Conservation (phyloP, 176 grass and related monocot genomes). For the Aegilops umbellulata region DNA sequence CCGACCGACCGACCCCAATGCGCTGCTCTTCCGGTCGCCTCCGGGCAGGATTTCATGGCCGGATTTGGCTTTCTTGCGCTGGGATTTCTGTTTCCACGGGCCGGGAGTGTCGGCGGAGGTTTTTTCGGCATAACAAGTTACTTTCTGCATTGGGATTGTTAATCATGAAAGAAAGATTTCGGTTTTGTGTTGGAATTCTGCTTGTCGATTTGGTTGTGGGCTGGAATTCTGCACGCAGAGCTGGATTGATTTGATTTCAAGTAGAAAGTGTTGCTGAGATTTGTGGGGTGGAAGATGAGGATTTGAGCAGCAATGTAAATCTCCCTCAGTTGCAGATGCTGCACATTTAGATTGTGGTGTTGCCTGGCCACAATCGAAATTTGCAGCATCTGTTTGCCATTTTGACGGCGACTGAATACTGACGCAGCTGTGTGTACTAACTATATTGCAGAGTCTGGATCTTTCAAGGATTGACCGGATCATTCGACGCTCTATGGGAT, state of each 20-base stretch:
- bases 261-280: not conserved
- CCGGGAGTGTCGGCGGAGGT: not conserved
- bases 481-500: conserved; percentile 86
- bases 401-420: not conserved
- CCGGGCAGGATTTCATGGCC: not conserved
- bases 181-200: not conserved
- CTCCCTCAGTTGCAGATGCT: not conserved
- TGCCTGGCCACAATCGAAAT: not conserved
- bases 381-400: conserved; percentile 1
- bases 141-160: not conserved
- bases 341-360: not conserved
- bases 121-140: not conserved
- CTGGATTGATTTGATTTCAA: not conserved
- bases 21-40: not conserved
- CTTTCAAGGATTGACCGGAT: conserved; percentile 93
- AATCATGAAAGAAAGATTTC: not conserved
- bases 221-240: not conserved
- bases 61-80: conserved; percentile 22
- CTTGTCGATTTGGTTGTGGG: not conserved
- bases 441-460: conserved; percentile 69
- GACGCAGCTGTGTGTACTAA: not conserved
- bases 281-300: not conserved
- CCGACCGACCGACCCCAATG: conserved; percentile 22
- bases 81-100: not conserved
- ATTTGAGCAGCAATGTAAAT: not conserved